Conservation (phyloP, 768 basidiomycete genomes). For the Hygrocybe punicea region DNA sequence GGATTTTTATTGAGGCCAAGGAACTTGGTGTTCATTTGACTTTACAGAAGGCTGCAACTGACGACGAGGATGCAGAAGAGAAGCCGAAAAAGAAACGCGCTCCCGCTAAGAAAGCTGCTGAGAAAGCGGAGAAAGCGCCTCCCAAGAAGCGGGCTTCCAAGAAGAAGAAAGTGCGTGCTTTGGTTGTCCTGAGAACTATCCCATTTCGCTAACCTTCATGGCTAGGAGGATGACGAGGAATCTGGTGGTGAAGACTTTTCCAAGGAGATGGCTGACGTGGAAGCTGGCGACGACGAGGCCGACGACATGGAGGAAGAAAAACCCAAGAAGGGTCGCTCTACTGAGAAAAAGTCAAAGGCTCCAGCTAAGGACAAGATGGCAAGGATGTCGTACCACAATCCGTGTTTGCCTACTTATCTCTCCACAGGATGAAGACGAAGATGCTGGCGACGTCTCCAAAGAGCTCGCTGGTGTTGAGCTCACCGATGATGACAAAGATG, state of each 20-base stretch:
- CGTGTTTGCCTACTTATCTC: conserved; percentile 2
- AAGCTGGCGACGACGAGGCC: background rate
- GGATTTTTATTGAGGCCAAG: background rate
- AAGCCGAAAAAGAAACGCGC: conserved; percentile 34
- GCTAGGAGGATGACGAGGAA: conserved; percentile 16
- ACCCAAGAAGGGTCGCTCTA: conserved; percentile 46
- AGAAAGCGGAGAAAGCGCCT: conserved; percentile 42
- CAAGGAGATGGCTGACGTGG: background rate
- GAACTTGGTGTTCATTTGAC: conserved; percentile 1
- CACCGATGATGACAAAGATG: conserved; percentile 39
- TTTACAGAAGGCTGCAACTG: conserved; percentile 29
- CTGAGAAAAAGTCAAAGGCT: conserved; percentile 45
- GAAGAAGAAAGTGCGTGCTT: conserved; percentile 30
- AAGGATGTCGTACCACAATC: conserved; percentile 5
- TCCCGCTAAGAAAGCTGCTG: conserved; percentile 27
- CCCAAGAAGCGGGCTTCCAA: conserved; percentile 43
- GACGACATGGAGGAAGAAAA: conserved; percentile 37
- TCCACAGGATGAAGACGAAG: conserved; percentile 29
- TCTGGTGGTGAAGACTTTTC: background rate
- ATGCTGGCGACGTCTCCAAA: conserved; percentile 45
- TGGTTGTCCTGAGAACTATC: conserved; percentile 20
- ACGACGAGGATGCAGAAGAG: conserved; percentile 32
- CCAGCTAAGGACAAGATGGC: conserved; percentile 40
- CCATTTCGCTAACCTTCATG: conserved; percentile 32
- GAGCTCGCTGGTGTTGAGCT: conserved; percentile 38